phyloP scores from a whole-genome alignment of 306 rosid genomes.

The Begonia peltatifolia region DNA sequence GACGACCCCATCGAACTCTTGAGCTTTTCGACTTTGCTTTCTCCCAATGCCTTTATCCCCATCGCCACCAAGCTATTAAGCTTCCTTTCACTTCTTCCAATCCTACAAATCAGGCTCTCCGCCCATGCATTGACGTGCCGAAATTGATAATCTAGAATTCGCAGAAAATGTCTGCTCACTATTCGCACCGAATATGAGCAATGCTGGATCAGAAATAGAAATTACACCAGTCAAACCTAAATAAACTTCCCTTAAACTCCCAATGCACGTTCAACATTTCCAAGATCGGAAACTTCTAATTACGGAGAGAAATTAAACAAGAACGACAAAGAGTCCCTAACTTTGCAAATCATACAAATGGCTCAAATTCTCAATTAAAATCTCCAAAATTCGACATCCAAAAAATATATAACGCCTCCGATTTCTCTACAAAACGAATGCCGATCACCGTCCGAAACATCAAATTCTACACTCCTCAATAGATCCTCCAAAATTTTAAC shows the following conservation, averaged over 20 bases:
- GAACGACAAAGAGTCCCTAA: too few relatives aligned
- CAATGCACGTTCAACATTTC: neutral
- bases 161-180: neutral
- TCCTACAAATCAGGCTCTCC: constrained; percentile 7
- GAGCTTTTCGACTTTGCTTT: constrained; percentile 18
- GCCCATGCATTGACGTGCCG: constrained; percentile 8
- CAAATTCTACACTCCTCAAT: too few relatives aligned
- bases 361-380: too few relatives aligned
- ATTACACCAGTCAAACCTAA: constrained; percentile 12
- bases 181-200: constrained; percentile 15
- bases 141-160: constrained; percentile 4
- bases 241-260: constrained; percentile 3
- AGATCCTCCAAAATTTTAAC: too few relatives aligned
- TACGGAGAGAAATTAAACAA: too few relatives aligned
- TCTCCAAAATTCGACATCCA: too few relatives aligned
- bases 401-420: too few relatives aligned
- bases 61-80: constrained; percentile 2
- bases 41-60: constrained; percentile 7
- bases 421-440: too few relatives aligned
- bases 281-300: too few relatives aligned
- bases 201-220: constrained; percentile 23
- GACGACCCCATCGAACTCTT: constrained; percentile 22
- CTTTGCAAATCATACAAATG: too few relatives aligned
- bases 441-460: too few relatives aligned
- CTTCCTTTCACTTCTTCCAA: constrained; percentile 9